Base-by-base conservation (phyloP, 2,329 filamentous ascomycete genomes). In the Fusarium cicatricum region DNA sequence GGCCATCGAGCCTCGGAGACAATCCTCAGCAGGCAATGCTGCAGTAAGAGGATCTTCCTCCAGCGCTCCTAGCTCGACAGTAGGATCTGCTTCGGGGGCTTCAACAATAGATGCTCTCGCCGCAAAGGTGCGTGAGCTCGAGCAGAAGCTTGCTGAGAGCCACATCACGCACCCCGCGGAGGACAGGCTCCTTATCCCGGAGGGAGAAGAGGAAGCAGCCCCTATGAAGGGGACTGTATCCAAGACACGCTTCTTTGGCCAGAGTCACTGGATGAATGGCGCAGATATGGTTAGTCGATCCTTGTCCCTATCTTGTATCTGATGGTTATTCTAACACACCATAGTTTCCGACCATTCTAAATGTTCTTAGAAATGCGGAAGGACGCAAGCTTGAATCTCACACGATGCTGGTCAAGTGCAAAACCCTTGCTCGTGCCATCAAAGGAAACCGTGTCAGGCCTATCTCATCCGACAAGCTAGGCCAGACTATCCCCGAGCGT, bases 191-290 rank as follows among this genome's bases (percentile, higher is more conserved):
- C n/a, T 51, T 11, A 29, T 40, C 21, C 12, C 10, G 3, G 39
- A 43, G 5, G 39, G 50, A 6, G 52, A 49, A 1, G 51, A 52
- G 4, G 53, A 58, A 5, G 34, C 58, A 2, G 51, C 64, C 10
- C 64, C 68, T 3, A 64, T 67, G 43, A 71, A 68, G 14, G 75
- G 76, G 2, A 72, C 69, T 5, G 65, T 80, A 12, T 76, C 75
- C 28, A 81, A 81, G 61, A 77, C 75, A 3, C 70, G 77, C 5
- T 80, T 79, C 60, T 77, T 79, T 42, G 78, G 77, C 0, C 77
- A 80, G 47, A 83, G 78, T 45, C 82, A 84, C 62, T 84, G 81
- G 80, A 75, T 80, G 70, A 78, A 79, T 38, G 73, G 74, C 4
- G 67, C 75, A 14, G 69, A 73, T 38, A 71, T 78, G 65, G 80